Evolutionary conservation across 202 grass and related monocot species (phyloP), one percentile per base, ranked within the genome.

Genomic region (Schoenoplectus triqueter): DNA sequence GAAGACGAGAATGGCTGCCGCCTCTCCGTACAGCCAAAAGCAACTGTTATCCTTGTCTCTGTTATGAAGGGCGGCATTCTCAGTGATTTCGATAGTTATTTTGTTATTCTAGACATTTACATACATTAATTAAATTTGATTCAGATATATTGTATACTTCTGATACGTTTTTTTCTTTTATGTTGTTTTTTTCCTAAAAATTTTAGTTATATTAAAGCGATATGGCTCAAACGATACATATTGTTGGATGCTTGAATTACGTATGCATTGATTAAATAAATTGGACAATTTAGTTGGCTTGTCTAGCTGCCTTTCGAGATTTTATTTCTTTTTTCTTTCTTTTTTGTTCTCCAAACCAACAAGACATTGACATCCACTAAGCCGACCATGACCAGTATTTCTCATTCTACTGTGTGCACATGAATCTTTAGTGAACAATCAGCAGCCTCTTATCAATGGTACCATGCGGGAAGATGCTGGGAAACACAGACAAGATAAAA

Each of bases 1-100:
- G 80, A 89, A 89, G 88, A 48, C 71, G 2, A 86, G 88, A 72
- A 76, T 74, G 39, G 39, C 65, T 39, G 57, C 76, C 4, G 7
- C 22, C 64, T 85, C 86, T 59, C 81, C 81, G 5, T 72, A 82
- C 80, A 69, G 60, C 64, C 64, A 52, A 69, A 69, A 55, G 11
- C 63, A 82, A 31, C 7, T 82, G 10, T 39, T 82, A 51, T 57
- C 73, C 50, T 55, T 66, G 49, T 55, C 45, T 31, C 46, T 66
- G 4, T 66, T 63, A 41, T 66, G 49, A 47, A 22, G 42, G 47
- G 17, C 60, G 6, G 4, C 10, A 78, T 78, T 39, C 20, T 9
- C 47, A 69, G 6, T 71, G n/a, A 2, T 49, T 49, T 73, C 0
- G 2, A 42, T 3, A 81, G 39, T 50, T 81, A 6, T 63, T 8